A percentile compares a stretch with the other conserved stretches of the same genome.
Conservation (phyloP, 306 rosid genomes). For the Nissolia schottii region DNA sequence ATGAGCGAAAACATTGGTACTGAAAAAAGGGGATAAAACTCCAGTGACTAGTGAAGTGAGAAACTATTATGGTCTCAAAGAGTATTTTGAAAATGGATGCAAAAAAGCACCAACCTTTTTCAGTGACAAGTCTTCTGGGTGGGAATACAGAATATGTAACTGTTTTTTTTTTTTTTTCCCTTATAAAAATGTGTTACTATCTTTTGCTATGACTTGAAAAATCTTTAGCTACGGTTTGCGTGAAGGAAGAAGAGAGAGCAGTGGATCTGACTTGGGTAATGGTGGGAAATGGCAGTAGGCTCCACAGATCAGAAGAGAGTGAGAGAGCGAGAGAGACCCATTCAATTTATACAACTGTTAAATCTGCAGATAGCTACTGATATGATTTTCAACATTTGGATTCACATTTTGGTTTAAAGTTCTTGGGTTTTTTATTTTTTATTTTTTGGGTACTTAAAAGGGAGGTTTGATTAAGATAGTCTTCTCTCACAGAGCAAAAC, state of each 20-base stretch:
- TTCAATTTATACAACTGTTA: slow-evolving; percentile 41
- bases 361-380: slow-evolving; percentile 26
- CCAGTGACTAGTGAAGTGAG: slow-evolving; percentile 13
- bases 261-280: slow-evolving; percentile 67
- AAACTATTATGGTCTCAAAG: background rate
- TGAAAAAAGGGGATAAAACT: background rate
- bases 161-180: no score
- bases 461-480: slow-evolving; percentile 24
- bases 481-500: background rate
- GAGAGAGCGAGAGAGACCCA: no score
- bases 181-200: no score
- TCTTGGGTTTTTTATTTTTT: background rate
- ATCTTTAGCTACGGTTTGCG: no score
- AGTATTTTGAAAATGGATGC: no score
- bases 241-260: slow-evolving; percentile 27
- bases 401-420: slow-evolving; percentile 32
- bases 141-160: no score
- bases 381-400: slow-evolving; percentile 39
- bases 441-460: background rate
- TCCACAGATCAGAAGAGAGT: no score
- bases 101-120: no score
- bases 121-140: no score
- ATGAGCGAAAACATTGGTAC: background rate
- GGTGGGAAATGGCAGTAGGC: slow-evolving; percentile 57
- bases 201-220: no score